Evolutionary conservation across 257 asterid species (phyloP), one percentile per base, ranked within the genome.

Genomic region (Solanum virginianum): DNA sequence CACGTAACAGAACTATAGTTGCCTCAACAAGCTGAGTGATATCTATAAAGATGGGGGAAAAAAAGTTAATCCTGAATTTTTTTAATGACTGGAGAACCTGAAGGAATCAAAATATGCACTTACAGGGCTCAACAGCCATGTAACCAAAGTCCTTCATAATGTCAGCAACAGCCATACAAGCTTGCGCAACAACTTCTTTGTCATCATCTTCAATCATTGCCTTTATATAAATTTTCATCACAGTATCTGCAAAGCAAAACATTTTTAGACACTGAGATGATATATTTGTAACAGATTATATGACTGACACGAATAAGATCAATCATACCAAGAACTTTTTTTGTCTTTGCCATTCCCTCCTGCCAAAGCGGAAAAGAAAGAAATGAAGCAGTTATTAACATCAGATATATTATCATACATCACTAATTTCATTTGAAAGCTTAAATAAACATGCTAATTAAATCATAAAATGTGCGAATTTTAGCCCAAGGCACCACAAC

Each of bases 181-280:
- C 97, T 90, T 95, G 98, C 86, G 99, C 98, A 88, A 95, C 99
- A 84, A 95, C 98, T 91, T 95, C 99, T 91, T 94, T 94, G 90
- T 95, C 99, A 81, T 95, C 99, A 86, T 97, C 98, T 80, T 94
- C 98, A 47, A 91, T 87, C 97, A 95, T 95, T 89, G 98, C 90
- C 89, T 92, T 94, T 81, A 93, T 85, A 89, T 94, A 97, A 81
- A 95, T 95, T 56, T 94, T 92, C 97, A 95, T 90, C 89, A 94
- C 92, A 83, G 90, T 90, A 84, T 94, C 98, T 96, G 92, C 87
- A 81, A 51, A 85, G 32, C 80, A 79, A 80, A 68, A 81, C 83
- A 79, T 79, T 17, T 39, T n/a, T 29, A 29, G 11, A 54, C 16
- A 79, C 17, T 0, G 14, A 29, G 24, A 54, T 53, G 83, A 54